phyloP scores from a whole-genome alignment of 108 stramenopile genomes.

The Mayamaea pseudoterrestris region DNA sequence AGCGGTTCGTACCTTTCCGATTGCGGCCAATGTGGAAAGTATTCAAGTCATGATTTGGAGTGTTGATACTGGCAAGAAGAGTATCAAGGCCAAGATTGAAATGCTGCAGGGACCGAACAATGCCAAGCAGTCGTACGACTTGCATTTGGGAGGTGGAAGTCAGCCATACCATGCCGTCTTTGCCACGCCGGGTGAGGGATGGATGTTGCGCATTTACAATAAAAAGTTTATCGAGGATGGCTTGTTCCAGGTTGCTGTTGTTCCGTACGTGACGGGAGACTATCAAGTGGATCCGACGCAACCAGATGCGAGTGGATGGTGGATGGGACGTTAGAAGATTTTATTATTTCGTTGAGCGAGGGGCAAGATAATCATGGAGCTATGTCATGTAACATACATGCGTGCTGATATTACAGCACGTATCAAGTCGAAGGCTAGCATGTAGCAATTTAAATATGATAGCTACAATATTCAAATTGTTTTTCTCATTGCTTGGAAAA shows the following conservation, averaged over 20 bases:
- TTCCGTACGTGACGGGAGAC: slow-evolving; percentile 31
- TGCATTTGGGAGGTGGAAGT: slow-evolving; percentile 46
- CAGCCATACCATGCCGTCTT: slow-evolving; percentile 52
- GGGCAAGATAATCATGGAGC: too few species aligned
- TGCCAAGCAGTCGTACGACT: slow-evolving; percentile 30
- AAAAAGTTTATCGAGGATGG: slow-evolving; percentile 52
- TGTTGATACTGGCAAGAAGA: slow-evolving; percentile 50
- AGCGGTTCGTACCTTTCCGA: slow-evolving; percentile 46
- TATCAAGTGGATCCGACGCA: too few species aligned
- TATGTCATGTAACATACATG: too few species aligned
- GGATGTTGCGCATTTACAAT: slow-evolving; percentile 33
- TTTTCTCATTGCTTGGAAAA: too few species aligned
- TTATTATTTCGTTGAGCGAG: too few species aligned
- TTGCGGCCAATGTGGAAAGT: slow-evolving; percentile 45
- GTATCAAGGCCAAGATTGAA: slow-evolving; percentile 43
- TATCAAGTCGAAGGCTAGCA: too few species aligned
- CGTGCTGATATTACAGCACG: too few species aligned
- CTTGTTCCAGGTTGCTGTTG: slow-evolving; percentile 27
- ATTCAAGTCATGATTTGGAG: slow-evolving; percentile 51
- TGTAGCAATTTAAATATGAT: too few species aligned
- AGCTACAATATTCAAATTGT: too few species aligned
- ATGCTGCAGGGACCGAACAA: slow-evolving; percentile 49
- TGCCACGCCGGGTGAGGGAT: slow-evolving; percentile 45
- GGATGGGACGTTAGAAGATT: too few species aligned
- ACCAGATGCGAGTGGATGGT: too few species aligned